Evolutionary conservation across 306 rosid genomes (phyloP), one percentile per base, ranked within the genome.

Genomic region (Quercus alba): DNA sequence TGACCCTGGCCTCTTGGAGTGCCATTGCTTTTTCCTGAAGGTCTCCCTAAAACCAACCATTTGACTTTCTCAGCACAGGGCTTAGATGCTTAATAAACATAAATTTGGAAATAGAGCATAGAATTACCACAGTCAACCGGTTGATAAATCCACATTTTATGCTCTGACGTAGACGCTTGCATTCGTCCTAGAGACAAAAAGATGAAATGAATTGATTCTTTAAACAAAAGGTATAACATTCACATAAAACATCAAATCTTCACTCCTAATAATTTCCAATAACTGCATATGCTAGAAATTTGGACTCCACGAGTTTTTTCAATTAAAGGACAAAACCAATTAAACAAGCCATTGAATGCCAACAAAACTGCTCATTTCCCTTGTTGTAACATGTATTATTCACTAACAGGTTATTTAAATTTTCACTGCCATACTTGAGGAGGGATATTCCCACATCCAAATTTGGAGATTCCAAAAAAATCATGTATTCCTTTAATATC

Each of bases 141-240:
- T 80, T 91, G 80, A 96, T 91, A 75, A 96, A 90, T 59, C 99
- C 99, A 76, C 99, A 96, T 82, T 93, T 96, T 61, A 96, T 93
- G 89, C 99, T 96, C 86, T 96, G 99, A 23, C 99, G 96, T 26
- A 96, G 90, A 30, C 99, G 97, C 84, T 96, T 93, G 93, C 99
- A 96, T 83, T 96, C 99, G 74, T 96, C 99, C 99, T 96, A 56
- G 57, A 71, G 21, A 71, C 25, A 44, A 46, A 41, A 56, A 62
- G 80, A 21, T 46, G 31, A 46, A 72, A 62, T 5, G 44, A 71
- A 69, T 74, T 33, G 54, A 71, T 21, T 23, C 64, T 51, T 77
- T 79, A 85, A 54, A 75, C 31, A 62, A 76, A 74, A 30, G 35
- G 77, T 44, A 41, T 68, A 51, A 62, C 31, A 69, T 41, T 18